A percentile compares a stretch with the other conserved stretches of the same genome.
phyloP scores from a whole-genome alignment of 345 rosid species.

The Cardamine chenopodiifolia region DNA sequence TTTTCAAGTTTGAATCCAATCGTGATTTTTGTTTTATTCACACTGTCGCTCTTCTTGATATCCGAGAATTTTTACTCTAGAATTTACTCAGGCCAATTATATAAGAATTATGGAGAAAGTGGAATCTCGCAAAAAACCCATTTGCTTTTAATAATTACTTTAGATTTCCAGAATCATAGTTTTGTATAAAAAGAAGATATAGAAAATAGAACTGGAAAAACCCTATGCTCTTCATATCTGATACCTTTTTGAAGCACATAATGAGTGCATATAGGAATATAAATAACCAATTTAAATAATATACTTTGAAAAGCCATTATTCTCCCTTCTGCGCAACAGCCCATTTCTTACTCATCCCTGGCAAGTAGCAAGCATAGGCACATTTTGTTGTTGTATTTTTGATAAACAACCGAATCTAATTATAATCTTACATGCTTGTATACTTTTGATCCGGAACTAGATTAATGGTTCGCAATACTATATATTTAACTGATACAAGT shows the following conservation, averaged over 20 bases:
- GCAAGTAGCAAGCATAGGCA: slow-evolving; percentile 29
- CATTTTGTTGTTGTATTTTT: background rate
- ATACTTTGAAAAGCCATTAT: slow-evolving; percentile 36
- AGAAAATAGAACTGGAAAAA: slow-evolving; percentile 39
- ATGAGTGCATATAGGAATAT: slow-evolving; percentile 32
- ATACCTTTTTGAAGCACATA: slow-evolving; percentile 45
- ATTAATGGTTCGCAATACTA: slow-evolving; percentile 23
- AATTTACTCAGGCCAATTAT: slow-evolving; percentile 26
- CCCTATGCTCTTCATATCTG: slow-evolving; percentile 37
- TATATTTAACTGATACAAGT: background rate
- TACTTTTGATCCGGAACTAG: slow-evolving; percentile 16
- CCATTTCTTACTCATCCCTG: slow-evolving; percentile 36
- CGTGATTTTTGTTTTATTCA: slow-evolving; percentile 14
- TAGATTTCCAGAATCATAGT: slow-evolving; percentile 33
- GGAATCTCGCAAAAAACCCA: slow-evolving; percentile 28
- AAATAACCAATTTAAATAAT: slow-evolving; percentile 5
- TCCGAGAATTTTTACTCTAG: slow-evolving; percentile 38
- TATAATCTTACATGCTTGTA: slow-evolving; percentile 10
- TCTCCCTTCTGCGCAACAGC: slow-evolving; percentile 34
- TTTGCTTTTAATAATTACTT: slow-evolving; percentile 15
- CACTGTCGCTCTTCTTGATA: slow-evolving; percentile 40
- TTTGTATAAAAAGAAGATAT: slow-evolving; percentile 35
- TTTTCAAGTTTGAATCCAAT: slow-evolving; percentile 19
- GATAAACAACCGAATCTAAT: background rate
- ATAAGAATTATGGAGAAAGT: slow-evolving; percentile 22